These are phyloP conservation scores for Suhomyces atakaporum DNA, from an alignment of 1,139 yeast genomes.

Conservation along the genomic window DNA sequence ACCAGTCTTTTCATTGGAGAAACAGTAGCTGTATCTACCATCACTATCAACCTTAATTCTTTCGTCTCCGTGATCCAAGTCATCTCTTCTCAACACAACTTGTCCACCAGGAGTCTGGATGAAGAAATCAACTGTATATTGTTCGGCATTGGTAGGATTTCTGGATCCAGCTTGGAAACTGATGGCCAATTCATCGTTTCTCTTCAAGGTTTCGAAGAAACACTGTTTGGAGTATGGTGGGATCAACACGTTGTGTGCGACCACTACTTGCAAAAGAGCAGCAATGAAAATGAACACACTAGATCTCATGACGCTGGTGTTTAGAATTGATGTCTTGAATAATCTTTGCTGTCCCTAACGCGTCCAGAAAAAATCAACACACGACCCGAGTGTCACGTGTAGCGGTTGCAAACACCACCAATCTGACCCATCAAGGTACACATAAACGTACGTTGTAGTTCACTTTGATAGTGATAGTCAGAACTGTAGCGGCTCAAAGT, in stretches of 20 bases:
- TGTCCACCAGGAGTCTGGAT: slow-evolving; percentile 63
- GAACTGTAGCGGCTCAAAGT: too few species aligned
- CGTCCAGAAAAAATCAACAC: slow-evolving; percentile 11
- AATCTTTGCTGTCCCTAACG: slow-evolving; percentile 13
- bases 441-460: too few species aligned
- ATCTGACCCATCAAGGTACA: too few species aligned
- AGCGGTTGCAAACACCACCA: too few species aligned
- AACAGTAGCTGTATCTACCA: slow-evolving; percentile 89
- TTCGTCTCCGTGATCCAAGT: slow-evolving; percentile 81
- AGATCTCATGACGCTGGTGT: slow-evolving; percentile 8
- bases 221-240: slow-evolving; percentile 89
- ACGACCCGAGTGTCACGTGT: slow-evolving; percentile 8
- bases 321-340: slow-evolving; percentile 4
- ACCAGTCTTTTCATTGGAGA: slow-evolving; percentile 78
- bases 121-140: slow-evolving; percentile 74
- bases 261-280: slow-evolving; percentile 21
- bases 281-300: slow-evolving; percentile 12
- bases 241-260: slow-evolving; percentile 78
- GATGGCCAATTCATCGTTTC: slow-evolving; percentile 84
- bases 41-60: slow-evolving; percentile 59
- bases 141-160: slow-evolving; percentile 75
- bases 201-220: slow-evolving; percentile 79
- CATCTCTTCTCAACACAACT: slow-evolving; percentile 50
- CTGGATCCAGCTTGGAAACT: slow-evolving; percentile 94
- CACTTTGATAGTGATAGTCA: too few species aligned